Conservation (phyloP, 78 protist species). For the Cavenderia fasciculata region DNA sequence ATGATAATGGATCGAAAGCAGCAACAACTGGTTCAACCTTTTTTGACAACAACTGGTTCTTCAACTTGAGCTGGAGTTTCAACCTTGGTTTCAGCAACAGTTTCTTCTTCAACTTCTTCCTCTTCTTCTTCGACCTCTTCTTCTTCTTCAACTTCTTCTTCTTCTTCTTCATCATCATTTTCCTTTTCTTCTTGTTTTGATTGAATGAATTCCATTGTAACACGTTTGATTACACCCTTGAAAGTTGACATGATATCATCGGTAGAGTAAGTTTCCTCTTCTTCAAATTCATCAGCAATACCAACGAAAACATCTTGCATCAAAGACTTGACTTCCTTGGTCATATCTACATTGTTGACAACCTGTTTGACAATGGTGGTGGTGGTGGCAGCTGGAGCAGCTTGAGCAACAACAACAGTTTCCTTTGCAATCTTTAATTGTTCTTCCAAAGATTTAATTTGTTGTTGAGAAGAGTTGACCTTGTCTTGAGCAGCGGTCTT, state of each 20-base stretch:
- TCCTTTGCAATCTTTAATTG: not conserved
- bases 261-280: slow-evolving; percentile 48
- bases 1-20: too few species aligned
- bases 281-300: slow-evolving; percentile 46
- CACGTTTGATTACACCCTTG: slow-evolving; percentile 56
- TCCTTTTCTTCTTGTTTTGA: slow-evolving; percentile 10
- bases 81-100: not conserved
- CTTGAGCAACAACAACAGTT: not conserved
- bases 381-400: not conserved
- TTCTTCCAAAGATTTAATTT: not conserved
- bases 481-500: slow-evolving; percentile 1
- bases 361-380: too few species aligned
- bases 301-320: slow-evolving; percentile 69
- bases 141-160: slow-evolving; percentile 12
- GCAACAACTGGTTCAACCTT: not conserved
- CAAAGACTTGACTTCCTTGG: slow-evolving; percentile 44
- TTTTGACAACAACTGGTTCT: not conserved
- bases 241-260: slow-evolving; percentile 44
- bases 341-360: slow-evolving; percentile 12
- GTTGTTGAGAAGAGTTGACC: slow-evolving; percentile 3
- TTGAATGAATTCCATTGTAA: slow-evolving; percentile 45
- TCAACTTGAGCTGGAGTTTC: not conserved
- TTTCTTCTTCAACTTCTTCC: not conserved
- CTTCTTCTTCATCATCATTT: slow-evolving; percentile 21
- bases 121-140: slow-evolving; percentile 36